Percentiles rank a stretch among this genome's conserved stretches.
Evolutionary conservation across 2,329 filamentous ascomycete genomes (phyloP).

Genomic region (Dactylonectria estremocensis): DNA sequence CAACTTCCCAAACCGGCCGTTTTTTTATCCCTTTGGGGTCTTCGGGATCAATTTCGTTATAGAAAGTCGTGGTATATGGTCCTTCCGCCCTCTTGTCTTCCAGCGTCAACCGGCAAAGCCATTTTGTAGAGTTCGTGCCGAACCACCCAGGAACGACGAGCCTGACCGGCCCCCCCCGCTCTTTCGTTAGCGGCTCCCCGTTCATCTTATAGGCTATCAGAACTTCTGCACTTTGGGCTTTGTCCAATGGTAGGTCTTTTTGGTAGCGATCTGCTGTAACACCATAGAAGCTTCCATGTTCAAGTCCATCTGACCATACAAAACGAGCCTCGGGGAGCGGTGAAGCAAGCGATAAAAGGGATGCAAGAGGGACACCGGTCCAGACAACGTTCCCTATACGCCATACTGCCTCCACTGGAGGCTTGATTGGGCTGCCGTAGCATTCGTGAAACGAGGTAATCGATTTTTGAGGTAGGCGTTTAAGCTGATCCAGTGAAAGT

Average conservation of each 20-base stretch:
- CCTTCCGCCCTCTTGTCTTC: constrained; percentile 10
- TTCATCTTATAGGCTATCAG: constrained; percentile 20
- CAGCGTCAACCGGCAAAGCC: constrained; percentile 19
- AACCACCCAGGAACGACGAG: constrained; percentile 32
- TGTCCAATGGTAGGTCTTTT: constrained; percentile 6
- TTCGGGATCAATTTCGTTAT: constrained; percentile 23
- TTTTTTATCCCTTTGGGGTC: neutral
- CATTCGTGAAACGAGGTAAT: constrained; percentile 32
- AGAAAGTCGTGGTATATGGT: constrained; percentile 10
- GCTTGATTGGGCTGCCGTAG: constrained; percentile 24
- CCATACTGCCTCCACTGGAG: constrained; percentile 14
- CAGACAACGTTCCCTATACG: constrained; percentile 25
- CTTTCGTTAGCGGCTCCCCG: neutral
- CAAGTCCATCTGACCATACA: constrained; percentile 28
- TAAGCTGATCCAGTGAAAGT: constrained; percentile 11
- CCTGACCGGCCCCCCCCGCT: constrained; percentile 27
- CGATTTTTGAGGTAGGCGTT: constrained; percentile 1
- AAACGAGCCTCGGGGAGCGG: constrained; percentile 11
- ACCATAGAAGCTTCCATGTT: constrained; percentile 20
- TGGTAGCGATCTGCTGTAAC: constrained; percentile 27
- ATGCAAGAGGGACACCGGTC: constrained; percentile 14
- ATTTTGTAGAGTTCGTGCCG: constrained; percentile 32
- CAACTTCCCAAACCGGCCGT: constrained; percentile 28
- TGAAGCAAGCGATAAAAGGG: neutral
- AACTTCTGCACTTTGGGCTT: constrained; percentile 1